Base-by-base conservation (phyloP, 2,329 filamentous ascomycete genomes). In the Penicillium verrucosum region DNA sequence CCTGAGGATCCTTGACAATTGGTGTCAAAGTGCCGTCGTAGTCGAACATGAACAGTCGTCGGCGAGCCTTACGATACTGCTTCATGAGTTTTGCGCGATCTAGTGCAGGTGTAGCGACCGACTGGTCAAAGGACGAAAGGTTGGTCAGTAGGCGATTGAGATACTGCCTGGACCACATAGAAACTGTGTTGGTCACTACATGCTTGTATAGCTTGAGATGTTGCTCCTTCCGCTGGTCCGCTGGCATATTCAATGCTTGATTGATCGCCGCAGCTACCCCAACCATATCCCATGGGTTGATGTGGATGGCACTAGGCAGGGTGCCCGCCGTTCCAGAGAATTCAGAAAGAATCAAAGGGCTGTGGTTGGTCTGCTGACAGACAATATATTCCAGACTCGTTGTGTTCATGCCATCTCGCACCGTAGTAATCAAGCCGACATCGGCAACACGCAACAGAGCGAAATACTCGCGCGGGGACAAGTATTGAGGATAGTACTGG, bases 341-440 rank as follows among this genome's bases (percentile, higher is more conserved):
- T 73, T 97, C 93, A 14, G 94, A 97, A 25, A 97, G 84, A 63
- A 97, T 97, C 45, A 97, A 80, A 1, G 92, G 93, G 0, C 92
- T 90, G 65, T 92, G 86, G 55, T 87, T 87, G 61, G 94, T 88
- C 68, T 90, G 89, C 75, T 97, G 93, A 73, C 91, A 96, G 56
- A 96, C 84, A 56, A 97, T 87, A 71, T 97, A 97, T 75, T 97
- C 94, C 65, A 97, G 80, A 71, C 91, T 95, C 21, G 92, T 96
- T 0, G 93, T 97, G 78, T 97, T 97, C 92, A 97, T 97, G 57
- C 93, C 93, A 73, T 97, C 94, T 58, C 93, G 86, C 23, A 97
- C 92, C 65, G 91, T 96, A 7, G 94, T 97, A 74, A 97, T 97
- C 49, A 97, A 81, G 4, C 92, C 93, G 63, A 97, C 90, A 72